Conservation (phyloP, 2,329 filamentous ascomycete species). For the Trichoderma aggressivum region DNA sequence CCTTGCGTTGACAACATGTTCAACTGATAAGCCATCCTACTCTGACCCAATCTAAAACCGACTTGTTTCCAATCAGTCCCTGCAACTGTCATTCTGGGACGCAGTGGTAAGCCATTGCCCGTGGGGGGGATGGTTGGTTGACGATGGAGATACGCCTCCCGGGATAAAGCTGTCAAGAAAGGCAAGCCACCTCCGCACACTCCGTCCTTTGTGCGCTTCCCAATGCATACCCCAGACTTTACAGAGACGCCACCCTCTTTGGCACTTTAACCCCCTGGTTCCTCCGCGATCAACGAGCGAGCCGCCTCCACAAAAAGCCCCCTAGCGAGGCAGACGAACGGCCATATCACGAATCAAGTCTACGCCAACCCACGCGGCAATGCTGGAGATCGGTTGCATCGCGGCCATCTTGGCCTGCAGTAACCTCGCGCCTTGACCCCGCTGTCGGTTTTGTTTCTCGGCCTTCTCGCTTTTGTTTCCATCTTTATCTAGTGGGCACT, state of each 20-base stretch:
- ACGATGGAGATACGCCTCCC: neutral
- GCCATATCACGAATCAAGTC: neutral
- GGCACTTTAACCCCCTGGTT: neutral
- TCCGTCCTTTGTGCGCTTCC: neutral
- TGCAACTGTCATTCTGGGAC: neutral
- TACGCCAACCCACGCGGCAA: conserved; percentile 6
- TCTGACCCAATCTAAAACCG: neutral
- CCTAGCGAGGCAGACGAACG: neutral
- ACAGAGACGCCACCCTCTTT: neutral
- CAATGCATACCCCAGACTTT: conserved; percentile 18
- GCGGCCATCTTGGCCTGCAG: neutral
- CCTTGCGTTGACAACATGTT: neutral
- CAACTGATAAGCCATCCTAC: neutral
- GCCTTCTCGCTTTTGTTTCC: conserved; percentile 16
- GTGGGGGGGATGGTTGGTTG: neutral
- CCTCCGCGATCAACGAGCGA: neutral
- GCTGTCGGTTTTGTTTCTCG: neutral
- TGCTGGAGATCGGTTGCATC: neutral
- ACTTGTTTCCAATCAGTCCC: neutral
- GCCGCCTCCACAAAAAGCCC: neutral
- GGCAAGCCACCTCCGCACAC: neutral
- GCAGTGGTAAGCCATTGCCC: neutral
- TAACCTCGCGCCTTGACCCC: neutral
- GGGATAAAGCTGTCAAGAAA: neutral
- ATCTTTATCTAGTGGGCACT: neutral